Percentiles rank a stretch among this genome's conserved stretches.
Evolutionary conservation across 495 filamentous ascomycete genomes (phyloP).

Genomic region (Aspergillus carlsbadensis): DNA sequence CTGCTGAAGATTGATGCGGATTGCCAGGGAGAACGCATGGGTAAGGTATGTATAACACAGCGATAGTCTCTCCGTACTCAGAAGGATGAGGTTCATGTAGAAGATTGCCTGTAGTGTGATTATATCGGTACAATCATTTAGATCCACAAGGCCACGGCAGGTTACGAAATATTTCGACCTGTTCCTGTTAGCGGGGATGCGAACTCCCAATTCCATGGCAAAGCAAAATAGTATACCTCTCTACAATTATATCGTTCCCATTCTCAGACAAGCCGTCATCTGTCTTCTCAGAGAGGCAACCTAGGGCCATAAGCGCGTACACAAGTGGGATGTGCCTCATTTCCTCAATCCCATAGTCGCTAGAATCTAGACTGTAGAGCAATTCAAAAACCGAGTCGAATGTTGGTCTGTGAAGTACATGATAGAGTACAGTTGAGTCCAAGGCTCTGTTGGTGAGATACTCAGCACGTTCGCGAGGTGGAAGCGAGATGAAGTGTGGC

Average conservation of each 20-base stretch:
- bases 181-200: not conserved
- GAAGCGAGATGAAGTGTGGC: not conserved
- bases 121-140: constrained; percentile 9
- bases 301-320: constrained; percentile 13
- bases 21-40: constrained; percentile 13
- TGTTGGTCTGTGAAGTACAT: constrained; percentile 8
- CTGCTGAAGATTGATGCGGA: constrained; percentile 12
- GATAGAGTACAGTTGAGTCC: constrained; percentile 9
- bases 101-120: constrained; percentile 14
- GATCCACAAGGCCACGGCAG: constrained; percentile 6
- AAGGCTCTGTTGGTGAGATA: constrained; percentile 3
- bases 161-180: constrained; percentile 12
- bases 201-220: too few species aligned
- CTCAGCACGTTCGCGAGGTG: constrained; percentile 4
- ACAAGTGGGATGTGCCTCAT: constrained; percentile 2
- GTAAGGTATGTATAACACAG: constrained; percentile 10
- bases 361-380: constrained; percentile 4
- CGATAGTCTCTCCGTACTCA: constrained; percentile 3
- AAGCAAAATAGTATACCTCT: not conserved
- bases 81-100: constrained; percentile 13
- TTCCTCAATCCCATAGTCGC: constrained; percentile 11
- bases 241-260: not conserved
- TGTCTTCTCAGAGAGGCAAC: not conserved
- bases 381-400: constrained; percentile 10
- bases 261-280: not conserved